Evolutionary conservation across 2,329 filamentous ascomycete species (phyloP).

Genomic region (Bertia moriformis): DNA sequence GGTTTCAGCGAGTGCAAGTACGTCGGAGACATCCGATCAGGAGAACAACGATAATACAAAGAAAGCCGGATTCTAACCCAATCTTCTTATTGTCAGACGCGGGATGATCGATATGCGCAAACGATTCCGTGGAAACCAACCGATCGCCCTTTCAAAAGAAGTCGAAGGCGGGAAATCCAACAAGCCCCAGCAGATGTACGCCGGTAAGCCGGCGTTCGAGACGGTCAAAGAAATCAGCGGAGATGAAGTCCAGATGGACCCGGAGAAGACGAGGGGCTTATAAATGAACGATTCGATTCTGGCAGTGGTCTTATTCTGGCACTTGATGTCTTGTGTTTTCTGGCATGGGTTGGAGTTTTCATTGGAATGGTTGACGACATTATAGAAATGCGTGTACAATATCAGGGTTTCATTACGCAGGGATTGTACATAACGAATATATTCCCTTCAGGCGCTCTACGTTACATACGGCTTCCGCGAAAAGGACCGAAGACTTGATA

Average conservation of each 20-base stretch:
- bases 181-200: slow-evolving; percentile 56
- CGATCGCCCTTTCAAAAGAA: slow-evolving; percentile 51
- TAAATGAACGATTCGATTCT: background rate
- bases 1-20: slow-evolving; percentile 75
- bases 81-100: too few relatives aligned
- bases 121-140: slow-evolving; percentile 86
- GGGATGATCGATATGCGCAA: slow-evolving; percentile 98
- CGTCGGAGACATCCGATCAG: background rate
- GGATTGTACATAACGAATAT: too few relatives aligned
- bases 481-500: too few relatives aligned
- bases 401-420: too few relatives aligned
- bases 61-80: too few relatives aligned
- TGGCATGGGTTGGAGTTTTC: background rate
- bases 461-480: too few relatives aligned
- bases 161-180: slow-evolving; percentile 65
- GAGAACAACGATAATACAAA: too few relatives aligned
- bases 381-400: too few relatives aligned
- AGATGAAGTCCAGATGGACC: slow-evolving; percentile 1
- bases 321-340: background rate
- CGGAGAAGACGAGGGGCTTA: background rate
- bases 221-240: slow-evolving; percentile 1
- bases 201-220: slow-evolving; percentile 47
- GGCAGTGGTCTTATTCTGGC: background rate
- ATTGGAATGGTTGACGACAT: too few relatives aligned
- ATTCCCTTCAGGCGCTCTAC: too few relatives aligned